Evolutionary conservation across 768 basidiomycete genomes (phyloP).

Genomic region (Collybiopsis luxurians): DNA sequence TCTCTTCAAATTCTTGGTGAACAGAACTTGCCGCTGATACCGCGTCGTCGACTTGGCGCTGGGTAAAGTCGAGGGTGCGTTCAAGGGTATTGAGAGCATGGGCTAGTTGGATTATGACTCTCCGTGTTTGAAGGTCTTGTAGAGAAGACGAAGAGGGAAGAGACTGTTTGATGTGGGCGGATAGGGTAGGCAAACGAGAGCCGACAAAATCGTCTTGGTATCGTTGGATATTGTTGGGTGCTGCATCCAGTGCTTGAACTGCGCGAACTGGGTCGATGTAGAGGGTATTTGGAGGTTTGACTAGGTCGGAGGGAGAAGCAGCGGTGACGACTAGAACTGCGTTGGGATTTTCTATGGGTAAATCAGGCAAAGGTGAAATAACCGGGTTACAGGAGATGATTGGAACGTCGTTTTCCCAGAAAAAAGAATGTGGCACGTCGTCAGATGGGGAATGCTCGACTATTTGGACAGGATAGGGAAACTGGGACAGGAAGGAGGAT

Average conservation of each 20-base stretch:
- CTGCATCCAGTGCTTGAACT: conserved; percentile 42
- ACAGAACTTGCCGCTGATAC: conserved; percentile 33
- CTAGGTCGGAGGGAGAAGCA: conserved; percentile 22
- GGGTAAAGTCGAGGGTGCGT: conserved; percentile 24
- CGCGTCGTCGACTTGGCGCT: conserved; percentile 33
- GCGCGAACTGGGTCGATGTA: conserved; percentile 58
- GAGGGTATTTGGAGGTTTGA: conserved; percentile 5
- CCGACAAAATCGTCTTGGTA: conserved; percentile 62
- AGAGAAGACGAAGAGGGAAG: conserved; percentile 16
- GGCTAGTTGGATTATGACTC: conserved; percentile 35
- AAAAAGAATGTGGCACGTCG: neutral
- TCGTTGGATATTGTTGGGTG: conserved; percentile 48
- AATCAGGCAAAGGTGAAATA: conserved; percentile 38
- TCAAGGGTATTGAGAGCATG: conserved; percentile 37
- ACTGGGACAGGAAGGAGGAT: conserved; percentile 57
- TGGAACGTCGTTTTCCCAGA: conserved; percentile 39
- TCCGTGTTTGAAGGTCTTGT: conserved; percentile 29
- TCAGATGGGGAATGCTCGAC: conserved; percentile 30
- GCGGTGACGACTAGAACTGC: conserved; percentile 41
- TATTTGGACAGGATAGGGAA: conserved; percentile 47
- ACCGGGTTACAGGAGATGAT: conserved; percentile 63
- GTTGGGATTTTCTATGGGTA: conserved; percentile 36
- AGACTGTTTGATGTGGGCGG: conserved; percentile 31
- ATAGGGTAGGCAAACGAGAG: conserved; percentile 55
- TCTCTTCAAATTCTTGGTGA: conserved; percentile 34